Evolutionary conservation across 352 stramenopile species (phyloP).

Genomic region (Pythium apleroticum): DNA sequence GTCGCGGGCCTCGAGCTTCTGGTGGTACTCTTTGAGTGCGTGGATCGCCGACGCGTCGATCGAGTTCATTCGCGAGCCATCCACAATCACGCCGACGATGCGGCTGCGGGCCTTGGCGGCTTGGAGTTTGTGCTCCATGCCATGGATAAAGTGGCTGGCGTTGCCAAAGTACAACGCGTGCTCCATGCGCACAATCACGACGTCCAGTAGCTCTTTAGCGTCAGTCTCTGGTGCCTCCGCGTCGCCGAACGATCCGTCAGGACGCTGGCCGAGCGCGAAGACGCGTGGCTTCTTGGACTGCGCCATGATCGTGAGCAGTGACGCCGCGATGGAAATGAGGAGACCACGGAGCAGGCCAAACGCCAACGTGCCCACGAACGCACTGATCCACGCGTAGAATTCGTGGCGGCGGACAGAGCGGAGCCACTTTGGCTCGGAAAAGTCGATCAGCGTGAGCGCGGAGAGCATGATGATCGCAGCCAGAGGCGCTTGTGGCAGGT

Average conservation of each 20-base stretch:
- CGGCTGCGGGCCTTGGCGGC: slow-evolving; percentile 29
- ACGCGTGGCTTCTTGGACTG: slow-evolving; percentile 58
- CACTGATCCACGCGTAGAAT: slow-evolving; percentile 60
- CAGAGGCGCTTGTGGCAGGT: slow-evolving; percentile 86
- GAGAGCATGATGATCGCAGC: slow-evolving; percentile 90
- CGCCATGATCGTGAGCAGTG: slow-evolving; percentile 63
- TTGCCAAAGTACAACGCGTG: slow-evolving; percentile 78
- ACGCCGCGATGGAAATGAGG: slow-evolving; percentile 53
- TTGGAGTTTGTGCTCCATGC: slow-evolving; percentile 42
- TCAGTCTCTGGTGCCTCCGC: slow-evolving; percentile 25
- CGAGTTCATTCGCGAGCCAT: slow-evolving; percentile 35
- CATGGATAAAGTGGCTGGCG: slow-evolving; percentile 57
- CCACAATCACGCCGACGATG: slow-evolving; percentile 33
- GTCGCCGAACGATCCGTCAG: slow-evolving; percentile 38
- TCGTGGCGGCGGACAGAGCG: slow-evolving; percentile 56
- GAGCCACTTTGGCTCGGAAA: slow-evolving; percentile 85
- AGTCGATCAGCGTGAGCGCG: slow-evolving; percentile 85
- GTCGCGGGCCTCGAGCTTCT: slow-evolving; percentile 23
- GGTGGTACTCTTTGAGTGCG: slow-evolving; percentile 27
- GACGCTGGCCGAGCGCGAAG: slow-evolving; percentile 39
- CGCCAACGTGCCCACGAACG: slow-evolving; percentile 50
- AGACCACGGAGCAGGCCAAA: slow-evolving; percentile 51
- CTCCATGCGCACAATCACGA: slow-evolving; percentile 61
- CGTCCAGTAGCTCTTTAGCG: slow-evolving; percentile 34
- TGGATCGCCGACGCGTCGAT: slow-evolving; percentile 32